A percentile compares a stretch with the other conserved stretches of the same genome.
phyloP scores from a whole-genome alignment of 805 yeast species.

The Wickerhamomyces subpelliculosus region DNA sequence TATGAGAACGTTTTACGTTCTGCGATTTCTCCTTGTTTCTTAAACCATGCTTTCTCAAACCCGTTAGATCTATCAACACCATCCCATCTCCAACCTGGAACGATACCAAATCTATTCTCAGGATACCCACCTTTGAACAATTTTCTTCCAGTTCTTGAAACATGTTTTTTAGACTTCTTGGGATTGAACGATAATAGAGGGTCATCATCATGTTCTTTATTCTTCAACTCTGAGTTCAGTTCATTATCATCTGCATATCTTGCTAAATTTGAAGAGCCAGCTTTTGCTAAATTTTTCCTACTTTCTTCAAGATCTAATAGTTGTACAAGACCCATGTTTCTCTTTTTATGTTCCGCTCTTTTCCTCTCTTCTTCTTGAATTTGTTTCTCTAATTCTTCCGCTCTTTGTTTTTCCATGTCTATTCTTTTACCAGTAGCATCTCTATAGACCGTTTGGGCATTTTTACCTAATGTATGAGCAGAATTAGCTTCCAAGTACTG shows the following conservation, averaged over 20 bases:
- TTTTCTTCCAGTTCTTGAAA: slow-evolving; percentile 41
- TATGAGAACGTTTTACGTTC: slow-evolving; percentile 25
- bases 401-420: slow-evolving; percentile 27
- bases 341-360: slow-evolving; percentile 20
- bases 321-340: slow-evolving; percentile 34
- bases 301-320: slow-evolving; percentile 29
- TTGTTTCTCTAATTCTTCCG: slow-evolving; percentile 21
- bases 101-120: slow-evolving; percentile 66
- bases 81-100: slow-evolving; percentile 86
- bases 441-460: slow-evolving; percentile 43
- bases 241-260: slow-evolving; percentile 32
- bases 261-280: slow-evolving; percentile 20
- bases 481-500: slow-evolving; percentile 9
- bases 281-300: slow-evolving; percentile 23
- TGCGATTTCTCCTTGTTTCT: slow-evolving; percentile 29
- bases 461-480: slow-evolving; percentile 6
- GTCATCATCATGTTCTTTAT: slow-evolving; percentile 45
- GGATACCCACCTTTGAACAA: slow-evolving; percentile 49
- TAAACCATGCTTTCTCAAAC: slow-evolving; percentile 62
- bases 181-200: slow-evolving; percentile 49
- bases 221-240: slow-evolving; percentile 27
- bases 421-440: slow-evolving; percentile 54
- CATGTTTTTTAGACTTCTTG: slow-evolving; percentile 14
- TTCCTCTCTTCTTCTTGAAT: slow-evolving; percentile 22
- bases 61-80: slow-evolving; percentile 89